phyloP scores from a whole-genome alignment of 1,284 basidiomycete species.

The Microstroma glucosiphilum region DNA sequence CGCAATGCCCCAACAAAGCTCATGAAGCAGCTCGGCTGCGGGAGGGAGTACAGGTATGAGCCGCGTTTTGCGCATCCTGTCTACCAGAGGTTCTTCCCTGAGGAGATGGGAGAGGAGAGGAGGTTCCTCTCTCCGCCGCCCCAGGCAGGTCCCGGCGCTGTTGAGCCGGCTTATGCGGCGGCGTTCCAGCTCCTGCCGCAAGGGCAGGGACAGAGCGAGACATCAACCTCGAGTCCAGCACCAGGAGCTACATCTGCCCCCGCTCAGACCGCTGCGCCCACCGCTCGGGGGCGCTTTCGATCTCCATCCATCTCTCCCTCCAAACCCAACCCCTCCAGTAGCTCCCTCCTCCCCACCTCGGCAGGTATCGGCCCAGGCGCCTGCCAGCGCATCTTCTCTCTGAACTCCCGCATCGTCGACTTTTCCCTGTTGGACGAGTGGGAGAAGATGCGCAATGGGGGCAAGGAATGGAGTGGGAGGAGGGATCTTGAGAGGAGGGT shows the following conservation, averaged over 20 bases:
- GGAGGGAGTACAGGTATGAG: slow-evolving; percentile 60
- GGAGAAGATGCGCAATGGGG: slow-evolving; percentile 65
- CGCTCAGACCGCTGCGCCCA: neutral
- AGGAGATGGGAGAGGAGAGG: slow-evolving; percentile 46
- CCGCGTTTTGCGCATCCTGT: slow-evolving; percentile 64
- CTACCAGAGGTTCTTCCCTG: slow-evolving; percentile 54
- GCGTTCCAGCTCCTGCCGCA: neutral
- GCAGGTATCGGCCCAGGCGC: slow-evolving; percentile 31
- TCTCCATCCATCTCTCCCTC: neutral
- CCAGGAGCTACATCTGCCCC: neutral
- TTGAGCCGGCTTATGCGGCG: neutral
- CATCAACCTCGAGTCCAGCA: no score
- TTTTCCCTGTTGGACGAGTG: slow-evolving; percentile 65
- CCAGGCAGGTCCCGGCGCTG: slow-evolving; percentile 44
- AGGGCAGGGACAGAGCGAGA: neutral
- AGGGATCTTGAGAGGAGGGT: slow-evolving; percentile 9
- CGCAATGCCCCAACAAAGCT: slow-evolving; percentile 80
- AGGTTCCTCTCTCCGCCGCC: slow-evolving; percentile 59
- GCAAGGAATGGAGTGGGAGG: slow-evolving; percentile 62
- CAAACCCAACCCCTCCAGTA: neutral
- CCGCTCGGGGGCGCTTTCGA: neutral
- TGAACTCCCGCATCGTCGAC: slow-evolving; percentile 58
- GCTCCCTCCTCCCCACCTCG: neutral
- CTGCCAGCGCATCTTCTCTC: slow-evolving; percentile 41
- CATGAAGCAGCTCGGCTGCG: slow-evolving; percentile 74